A percentile compares a stretch with the other conserved stretches of the same genome.
phyloP scores from a whole-genome alignment of 148 eudicot species.

The Silene conica region DNA sequence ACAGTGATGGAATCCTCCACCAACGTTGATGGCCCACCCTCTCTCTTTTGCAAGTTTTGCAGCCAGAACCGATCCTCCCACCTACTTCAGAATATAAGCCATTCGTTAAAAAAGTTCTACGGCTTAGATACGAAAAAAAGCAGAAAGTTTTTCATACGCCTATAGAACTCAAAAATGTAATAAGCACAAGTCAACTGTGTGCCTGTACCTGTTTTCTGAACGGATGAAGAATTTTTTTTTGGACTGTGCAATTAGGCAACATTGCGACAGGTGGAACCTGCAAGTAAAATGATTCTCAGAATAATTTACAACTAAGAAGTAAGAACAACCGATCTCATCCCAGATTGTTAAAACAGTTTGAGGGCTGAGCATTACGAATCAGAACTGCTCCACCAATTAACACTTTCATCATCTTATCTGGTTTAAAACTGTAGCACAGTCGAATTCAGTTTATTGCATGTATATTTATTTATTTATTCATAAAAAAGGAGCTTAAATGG shows the following conservation, averaged over 20 bases:
- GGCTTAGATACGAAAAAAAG: not conserved
- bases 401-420: not conserved
- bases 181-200: not conserved
- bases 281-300: conserved; percentile 4
- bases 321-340: not conserved
- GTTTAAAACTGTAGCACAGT: not conserved
- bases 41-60: conserved; percentile 90
- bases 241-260: conserved; percentile 69
- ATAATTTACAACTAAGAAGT: not conserved
- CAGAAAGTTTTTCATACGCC: not conserved
- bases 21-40: conserved; percentile 97
- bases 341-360: not conserved
- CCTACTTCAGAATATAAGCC: conserved; percentile 31
- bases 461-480: not conserved
- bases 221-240: conserved; percentile 67
- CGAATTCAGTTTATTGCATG: not conserved
- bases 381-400: not conserved
- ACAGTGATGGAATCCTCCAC: conserved; percentile 98
- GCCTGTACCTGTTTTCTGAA: conserved; percentile 76
- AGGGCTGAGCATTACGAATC: not conserved
- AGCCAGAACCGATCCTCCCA: conserved; percentile 86
- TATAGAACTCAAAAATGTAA: not conserved
- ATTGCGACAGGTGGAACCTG: conserved; percentile 93
- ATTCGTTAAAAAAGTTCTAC: not conserved
- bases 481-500: not conserved